Evolutionary conservation across 2,329 filamentous ascomycete genomes (phyloP), one percentile per base, ranked within the genome.

Genomic region (Talaromyces pinophilus): DNA sequence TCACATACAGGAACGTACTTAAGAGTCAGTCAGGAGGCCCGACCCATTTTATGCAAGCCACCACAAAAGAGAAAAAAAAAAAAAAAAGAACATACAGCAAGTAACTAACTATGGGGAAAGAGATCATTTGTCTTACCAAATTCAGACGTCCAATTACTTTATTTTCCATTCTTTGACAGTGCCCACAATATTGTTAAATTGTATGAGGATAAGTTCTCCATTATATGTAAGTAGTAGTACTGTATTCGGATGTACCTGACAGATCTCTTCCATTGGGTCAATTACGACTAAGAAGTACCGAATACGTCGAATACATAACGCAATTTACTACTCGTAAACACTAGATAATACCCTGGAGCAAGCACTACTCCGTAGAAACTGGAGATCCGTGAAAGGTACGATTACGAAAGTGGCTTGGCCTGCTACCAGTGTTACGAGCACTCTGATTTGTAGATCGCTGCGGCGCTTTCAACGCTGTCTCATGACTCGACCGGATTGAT

Each of bases 141-240:
- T 57, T 46, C 6, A n/a, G 22, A 60, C 11, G 55, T 22, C 55
- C 55, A 59, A 59, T 59, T 59, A 59, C 22, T 42, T 59, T 59
- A 38, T 40, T 44, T 57, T 28, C 38, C 38, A 44, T 59, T 60
- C 15, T 22, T 46, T 46, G 57, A 60, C 13, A 4, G 57, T 44
- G 38, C 22, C 57, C 57, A 60, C 57, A 60, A 42, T 30, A 33
- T 17, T n/a, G 13, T 30, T 44, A 4, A 22, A 35, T 35, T 40
- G 7, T 11, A 59, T 38, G 35, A 40, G 30, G 54, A 38, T 46
- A 30, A 46, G 40, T 60, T 30, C 57, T 30, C 40, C 40, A 28
- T 59, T 59, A 4, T 15, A 25, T 28, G 22, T 19, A 22, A 40
- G 35, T 30, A 25, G 5, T n/a, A n/a, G 4, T 28, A 17, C 52